Evolutionary conservation across 345 rosid species (phyloP).

Genomic region (Fremontodendron californicum): DNA sequence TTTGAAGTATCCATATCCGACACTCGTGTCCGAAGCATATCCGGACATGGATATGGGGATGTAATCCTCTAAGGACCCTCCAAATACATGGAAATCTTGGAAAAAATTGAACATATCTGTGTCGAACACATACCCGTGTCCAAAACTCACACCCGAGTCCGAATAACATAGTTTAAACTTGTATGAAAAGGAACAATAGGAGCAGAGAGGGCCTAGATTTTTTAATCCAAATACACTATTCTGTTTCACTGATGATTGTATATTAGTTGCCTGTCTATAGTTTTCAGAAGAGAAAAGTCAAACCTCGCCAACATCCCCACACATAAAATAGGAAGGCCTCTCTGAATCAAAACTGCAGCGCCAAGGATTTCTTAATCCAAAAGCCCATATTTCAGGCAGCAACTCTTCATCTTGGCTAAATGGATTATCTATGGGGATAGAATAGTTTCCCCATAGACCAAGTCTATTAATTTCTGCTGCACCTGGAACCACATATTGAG

Average conservation of each 20-base stretch:
- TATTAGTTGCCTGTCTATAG: neutral
- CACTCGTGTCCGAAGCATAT: too few relatives aligned
- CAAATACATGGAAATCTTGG: too few relatives aligned
- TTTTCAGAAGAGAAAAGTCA: slow-evolving; percentile 12
- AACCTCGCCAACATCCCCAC: slow-evolving; percentile 90
- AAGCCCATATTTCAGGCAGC: slow-evolving; percentile 73
- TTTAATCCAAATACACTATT: neutral
- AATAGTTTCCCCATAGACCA: slow-evolving; percentile 79
- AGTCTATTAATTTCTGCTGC: slow-evolving; percentile 44
- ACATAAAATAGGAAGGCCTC: slow-evolving; percentile 74
- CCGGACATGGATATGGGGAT: too few relatives aligned
- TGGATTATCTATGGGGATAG: slow-evolving; percentile 72
- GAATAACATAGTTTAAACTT: too few relatives aligned
- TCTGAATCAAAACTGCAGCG: slow-evolving; percentile 78
- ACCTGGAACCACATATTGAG: slow-evolving; percentile 33
- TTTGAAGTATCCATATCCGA: too few relatives aligned
- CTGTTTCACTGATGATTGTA: neutral
- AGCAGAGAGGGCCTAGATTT: neutral
- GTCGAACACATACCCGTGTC: too few relatives aligned
- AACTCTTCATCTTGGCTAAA: slow-evolving; percentile 40
- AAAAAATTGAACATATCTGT: too few relatives aligned
- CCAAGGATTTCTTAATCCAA: slow-evolving; percentile 75
- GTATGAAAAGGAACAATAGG: neutral
- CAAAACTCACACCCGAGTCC: too few relatives aligned
- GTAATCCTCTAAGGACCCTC: too few relatives aligned